phyloP scores from a whole-genome alignment of 176 grass and related monocot species.

The Oryza longistaminata region DNA sequence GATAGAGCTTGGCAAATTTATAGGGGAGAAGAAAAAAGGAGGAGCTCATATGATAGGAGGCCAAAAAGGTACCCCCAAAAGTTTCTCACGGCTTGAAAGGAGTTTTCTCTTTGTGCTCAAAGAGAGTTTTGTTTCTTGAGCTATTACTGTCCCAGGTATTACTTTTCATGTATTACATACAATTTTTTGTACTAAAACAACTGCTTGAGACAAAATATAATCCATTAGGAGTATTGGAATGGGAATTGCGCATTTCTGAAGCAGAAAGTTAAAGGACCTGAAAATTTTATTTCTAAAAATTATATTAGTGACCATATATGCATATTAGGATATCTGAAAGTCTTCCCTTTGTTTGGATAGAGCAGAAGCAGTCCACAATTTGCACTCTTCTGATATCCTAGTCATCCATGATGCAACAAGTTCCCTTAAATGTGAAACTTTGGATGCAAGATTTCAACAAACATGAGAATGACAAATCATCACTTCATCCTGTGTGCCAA shows the following conservation, averaged over 20 bases:
- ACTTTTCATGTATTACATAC: not conserved
- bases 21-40: slow-evolving; percentile 30
- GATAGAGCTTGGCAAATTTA: slow-evolving; percentile 44
- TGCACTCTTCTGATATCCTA: slow-evolving; percentile 26
- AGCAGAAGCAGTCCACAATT: not conserved
- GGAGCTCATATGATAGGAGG: slow-evolving; percentile 27
- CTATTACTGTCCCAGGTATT: not conserved
- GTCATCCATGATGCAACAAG: slow-evolving; percentile 21
- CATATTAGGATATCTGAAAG: not conserved
- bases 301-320: not conserved
- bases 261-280: not conserved
- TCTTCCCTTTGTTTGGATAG: not conserved
- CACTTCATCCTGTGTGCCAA: slow-evolving; percentile 6
- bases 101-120: slow-evolving; percentile 12
- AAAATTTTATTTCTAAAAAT: not conserved
- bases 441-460: slow-evolving; percentile 14
- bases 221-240: not conserved
- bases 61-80: slow-evolving; percentile 42
- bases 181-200: not conserved
- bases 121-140: not conserved
- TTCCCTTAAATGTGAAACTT: slow-evolving; percentile 7
- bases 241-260: not conserved
- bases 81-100: slow-evolving; percentile 22
- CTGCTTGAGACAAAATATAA: not conserved
- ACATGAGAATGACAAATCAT: slow-evolving; percentile 23